Evolutionary conservation across 257 asterid species (phyloP).

Genomic region (Solanum ossicruentum): DNA sequence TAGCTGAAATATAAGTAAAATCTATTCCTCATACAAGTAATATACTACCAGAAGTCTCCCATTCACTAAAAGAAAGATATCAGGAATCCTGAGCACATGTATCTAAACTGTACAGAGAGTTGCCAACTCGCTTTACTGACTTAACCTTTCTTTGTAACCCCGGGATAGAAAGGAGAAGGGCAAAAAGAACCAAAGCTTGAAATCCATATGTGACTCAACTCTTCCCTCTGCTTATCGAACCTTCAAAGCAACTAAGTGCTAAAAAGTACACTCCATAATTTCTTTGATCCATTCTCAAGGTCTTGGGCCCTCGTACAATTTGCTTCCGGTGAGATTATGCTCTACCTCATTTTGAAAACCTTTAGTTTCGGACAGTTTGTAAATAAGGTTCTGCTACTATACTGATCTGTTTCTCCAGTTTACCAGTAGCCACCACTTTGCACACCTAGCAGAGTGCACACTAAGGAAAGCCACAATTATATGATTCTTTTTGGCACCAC

Average conservation of each 20-base stretch:
- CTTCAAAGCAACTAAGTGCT: not conserved
- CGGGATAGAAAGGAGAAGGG: not conserved
- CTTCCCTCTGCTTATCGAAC: not conserved
- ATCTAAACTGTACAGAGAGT: not conserved
- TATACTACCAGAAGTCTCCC: not conserved
- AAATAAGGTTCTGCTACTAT: not conserved
- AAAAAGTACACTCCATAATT: not conserved
- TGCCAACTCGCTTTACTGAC: not conserved
- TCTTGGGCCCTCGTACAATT: not conserved
- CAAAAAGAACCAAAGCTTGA: not conserved
- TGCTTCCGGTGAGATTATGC: not conserved
- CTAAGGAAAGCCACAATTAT: not conserved
- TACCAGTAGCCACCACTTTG: not conserved
- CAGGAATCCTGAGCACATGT: not conserved
- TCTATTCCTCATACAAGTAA: not conserved
- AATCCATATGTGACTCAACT: not conserved
- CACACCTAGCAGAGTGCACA: not conserved
- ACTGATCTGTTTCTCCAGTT: not conserved
- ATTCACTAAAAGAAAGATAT: not conserved
- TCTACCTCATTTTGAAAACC: not conserved
- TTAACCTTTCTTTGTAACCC: not conserved
- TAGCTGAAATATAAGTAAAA: not conserved
- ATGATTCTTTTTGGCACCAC: not conserved
- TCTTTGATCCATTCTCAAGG: not conserved
- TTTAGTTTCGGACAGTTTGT: not conserved